A percentile compares a stretch with the other conserved stretches of the same genome.
Evolutionary conservation across 192 early-diverging fungal genomes (phyloP).

Genomic region (Mortierella antarctica): DNA sequence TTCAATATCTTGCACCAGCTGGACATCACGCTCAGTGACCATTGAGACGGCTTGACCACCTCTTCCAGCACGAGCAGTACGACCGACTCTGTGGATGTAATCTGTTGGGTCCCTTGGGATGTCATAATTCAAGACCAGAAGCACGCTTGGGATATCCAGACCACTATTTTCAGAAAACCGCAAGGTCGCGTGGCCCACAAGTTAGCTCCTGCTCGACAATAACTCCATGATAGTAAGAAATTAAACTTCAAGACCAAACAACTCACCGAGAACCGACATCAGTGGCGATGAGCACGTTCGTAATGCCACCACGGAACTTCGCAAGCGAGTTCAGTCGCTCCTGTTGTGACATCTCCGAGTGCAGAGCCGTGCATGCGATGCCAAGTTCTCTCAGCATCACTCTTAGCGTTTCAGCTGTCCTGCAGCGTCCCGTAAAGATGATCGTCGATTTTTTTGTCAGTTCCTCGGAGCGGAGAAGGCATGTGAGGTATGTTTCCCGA

Average conservation of each 20-base stretch:
- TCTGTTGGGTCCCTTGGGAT: constrained; percentile 95
- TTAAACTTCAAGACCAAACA: neutral
- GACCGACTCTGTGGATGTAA: constrained; percentile 98
- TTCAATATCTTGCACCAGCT: constrained; percentile 93
- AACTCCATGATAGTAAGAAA: neutral
- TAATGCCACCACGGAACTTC: constrained; percentile 90
- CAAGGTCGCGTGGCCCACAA: neutral
- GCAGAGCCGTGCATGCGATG: constrained; percentile 88
- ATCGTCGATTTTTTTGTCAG: constrained; percentile 87
- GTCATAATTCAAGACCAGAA: constrained; percentile 95
- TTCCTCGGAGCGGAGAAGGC: constrained; percentile 77
- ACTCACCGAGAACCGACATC: constrained; percentile 94
- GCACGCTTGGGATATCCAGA: constrained; percentile 95
- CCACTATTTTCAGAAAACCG: constrained; percentile 67
- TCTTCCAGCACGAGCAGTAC: constrained; percentile 96
- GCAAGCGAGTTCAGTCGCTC: constrained; percentile 91
- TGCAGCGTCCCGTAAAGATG: constrained; percentile 91
- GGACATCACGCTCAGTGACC: constrained; percentile 86
- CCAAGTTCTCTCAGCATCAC: constrained; percentile 93
- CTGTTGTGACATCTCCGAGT: constrained; percentile 92
- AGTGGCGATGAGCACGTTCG: constrained; percentile 92
- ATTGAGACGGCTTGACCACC: constrained; percentile 92
- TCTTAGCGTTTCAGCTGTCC: constrained; percentile 84
- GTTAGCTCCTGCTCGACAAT: neutral
- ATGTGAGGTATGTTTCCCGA: constrained; percentile 86